phyloP scores from a whole-genome alignment of 257 asterid species.

The Solanum pennellii region DNA sequence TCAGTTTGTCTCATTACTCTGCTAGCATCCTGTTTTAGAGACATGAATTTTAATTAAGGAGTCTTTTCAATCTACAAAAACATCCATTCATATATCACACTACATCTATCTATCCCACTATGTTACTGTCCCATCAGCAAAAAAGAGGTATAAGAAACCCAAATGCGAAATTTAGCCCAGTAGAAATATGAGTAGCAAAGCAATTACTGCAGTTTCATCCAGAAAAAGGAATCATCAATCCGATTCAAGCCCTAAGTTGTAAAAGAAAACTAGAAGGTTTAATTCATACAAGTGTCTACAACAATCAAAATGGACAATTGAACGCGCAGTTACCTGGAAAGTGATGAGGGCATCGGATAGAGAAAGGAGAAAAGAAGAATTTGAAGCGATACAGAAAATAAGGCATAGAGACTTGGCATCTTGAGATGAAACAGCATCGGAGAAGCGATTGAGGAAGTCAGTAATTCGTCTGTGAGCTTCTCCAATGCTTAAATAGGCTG shows the following conservation, averaged over 20 bases:
- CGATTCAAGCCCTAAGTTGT: not conserved
- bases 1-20: slow-evolving; percentile 76
- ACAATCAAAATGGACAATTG: not conserved
- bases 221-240: not conserved
- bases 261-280: not conserved
- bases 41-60: not conserved
- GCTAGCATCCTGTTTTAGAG: slow-evolving; percentile 60
- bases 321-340: slow-evolving; percentile 55
- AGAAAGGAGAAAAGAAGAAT: slow-evolving; percentile 45
- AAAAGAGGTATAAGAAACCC: not conserved
- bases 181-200: not conserved
- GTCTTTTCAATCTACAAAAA: not conserved
- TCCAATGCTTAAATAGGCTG: slow-evolving; percentile 66
- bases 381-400: slow-evolving; percentile 64
- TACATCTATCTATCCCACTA: not conserved
- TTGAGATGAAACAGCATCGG: slow-evolving; percentile 67
- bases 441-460: slow-evolving; percentile 65
- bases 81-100: not conserved
- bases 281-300: not conserved
- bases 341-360: slow-evolving; percentile 79
- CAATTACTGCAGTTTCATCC: not conserved
- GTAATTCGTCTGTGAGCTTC: slow-evolving; percentile 76
- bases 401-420: slow-evolving; percentile 66
- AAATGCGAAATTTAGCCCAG: not conserved
- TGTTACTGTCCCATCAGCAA: not conserved